Base-by-base conservation (phyloP, 2,329 filamentous ascomycete genomes). In the Apiospora pterosperma region DNA sequence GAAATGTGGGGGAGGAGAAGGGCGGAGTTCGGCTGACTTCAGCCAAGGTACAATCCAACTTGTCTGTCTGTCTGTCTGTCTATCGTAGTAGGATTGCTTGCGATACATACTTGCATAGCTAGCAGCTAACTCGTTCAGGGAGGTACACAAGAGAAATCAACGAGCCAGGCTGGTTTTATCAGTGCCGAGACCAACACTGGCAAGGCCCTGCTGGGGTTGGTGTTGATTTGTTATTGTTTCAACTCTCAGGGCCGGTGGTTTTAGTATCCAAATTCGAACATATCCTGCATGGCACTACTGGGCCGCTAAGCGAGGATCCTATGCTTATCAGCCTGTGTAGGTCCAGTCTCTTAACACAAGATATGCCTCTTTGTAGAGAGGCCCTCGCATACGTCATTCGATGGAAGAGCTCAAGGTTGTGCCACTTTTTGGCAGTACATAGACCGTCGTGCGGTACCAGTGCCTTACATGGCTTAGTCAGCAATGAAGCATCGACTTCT, bases 221-320 rank as follows among this genome's bases (percentile, higher is more conserved):
- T 55, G 48, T 55, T 55, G 48, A 34, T 55, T n/a, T 55, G 48
- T 55, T 55, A 55, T 55, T 48, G 48, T 55, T 55, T 55, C 48
- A 55, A 55, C 48, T 55, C 48, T 28, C 48, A 55, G 25, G 28
- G 48, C 48, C 48, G 48, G 48, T n/a, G 28, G 28, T 55, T 55
- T 34, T 55, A 55, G 48, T 31, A 34, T 25, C 48, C 48, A 55
- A 31, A 34, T 55, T 34, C 48, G 48, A 19, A 28, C 28, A 34
- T 55, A 28, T 55, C 16, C 48, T 28, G 31, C 48, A 55, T 34
- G 48, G 48, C 28, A 55, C 34, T 34, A 28, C 48, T 28, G 28
- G 48, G 14, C 25, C 28, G 34, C 48, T 55, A 55, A 55, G 48
- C 48, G 48, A 28, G 48, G 48, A n/a, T 34, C 28, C 28, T 34